Evolutionary conservation across 2,329 filamentous ascomycete species (phyloP).

Genomic region (Lasiodiplodia sp.): DNA sequence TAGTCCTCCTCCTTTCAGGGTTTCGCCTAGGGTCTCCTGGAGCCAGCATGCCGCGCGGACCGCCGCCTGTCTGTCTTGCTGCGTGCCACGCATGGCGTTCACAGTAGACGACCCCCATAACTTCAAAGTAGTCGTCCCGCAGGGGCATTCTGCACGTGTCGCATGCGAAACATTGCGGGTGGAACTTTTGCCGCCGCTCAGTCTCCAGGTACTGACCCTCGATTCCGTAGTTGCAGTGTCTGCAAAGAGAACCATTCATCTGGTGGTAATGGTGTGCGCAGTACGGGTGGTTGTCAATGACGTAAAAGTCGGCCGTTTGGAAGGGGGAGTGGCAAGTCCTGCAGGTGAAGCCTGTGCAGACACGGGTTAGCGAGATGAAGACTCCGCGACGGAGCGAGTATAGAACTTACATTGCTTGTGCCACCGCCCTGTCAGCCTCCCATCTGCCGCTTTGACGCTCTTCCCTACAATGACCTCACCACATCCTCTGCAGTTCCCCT

Average conservation of each 20-base stretch:
- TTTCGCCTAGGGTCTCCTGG: slow-evolving; percentile 47
- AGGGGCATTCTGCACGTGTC: slow-evolving; percentile 77
- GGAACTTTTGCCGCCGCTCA: slow-evolving; percentile 78
- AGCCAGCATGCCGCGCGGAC: slow-evolving; percentile 38
- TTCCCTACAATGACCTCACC: slow-evolving; percentile 81
- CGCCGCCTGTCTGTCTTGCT: slow-evolving; percentile 48
- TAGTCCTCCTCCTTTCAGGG: slow-evolving; percentile 58
- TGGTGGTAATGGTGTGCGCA: slow-evolving; percentile 93
- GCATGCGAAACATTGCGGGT: slow-evolving; percentile 86
- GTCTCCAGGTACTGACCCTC: slow-evolving; percentile 95
- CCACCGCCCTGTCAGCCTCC: slow-evolving; percentile 88
- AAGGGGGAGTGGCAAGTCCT: slow-evolving; percentile 83
- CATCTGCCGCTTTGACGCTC: slow-evolving; percentile 92
- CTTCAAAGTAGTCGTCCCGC: slow-evolving; percentile 88
- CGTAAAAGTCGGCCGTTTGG: slow-evolving; percentile 88
- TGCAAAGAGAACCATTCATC: slow-evolving; percentile 86
- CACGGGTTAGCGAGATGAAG: slow-evolving; percentile 28
- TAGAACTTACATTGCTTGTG: slow-evolving; percentile 76
- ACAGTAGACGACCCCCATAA: slow-evolving; percentile 80
- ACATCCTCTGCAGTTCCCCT: slow-evolving; percentile 86
- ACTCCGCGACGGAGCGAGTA: neutral
- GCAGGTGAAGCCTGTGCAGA: slow-evolving; percentile 73
- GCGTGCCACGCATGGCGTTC: slow-evolving; percentile 80
- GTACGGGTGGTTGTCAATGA: slow-evolving; percentile 84
- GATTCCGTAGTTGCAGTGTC: slow-evolving; percentile 80